Base-by-base conservation (phyloP, 2,329 filamentous ascomycete genomes). In the Calonectria fujianensis region DNA sequence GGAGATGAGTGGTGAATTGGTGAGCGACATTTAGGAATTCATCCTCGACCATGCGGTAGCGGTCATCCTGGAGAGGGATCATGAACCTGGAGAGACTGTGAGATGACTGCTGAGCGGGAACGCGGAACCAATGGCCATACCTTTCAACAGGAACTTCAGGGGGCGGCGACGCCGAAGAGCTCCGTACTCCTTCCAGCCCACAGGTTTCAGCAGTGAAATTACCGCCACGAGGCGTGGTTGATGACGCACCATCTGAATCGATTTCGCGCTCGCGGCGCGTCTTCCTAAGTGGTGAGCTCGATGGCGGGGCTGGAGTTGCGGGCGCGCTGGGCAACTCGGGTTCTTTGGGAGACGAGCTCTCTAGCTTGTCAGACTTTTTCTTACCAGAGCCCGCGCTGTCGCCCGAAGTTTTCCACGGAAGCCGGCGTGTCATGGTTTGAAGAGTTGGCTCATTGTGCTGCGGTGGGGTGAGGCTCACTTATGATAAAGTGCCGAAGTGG, bases 11-110 rank as follows among this genome's bases (percentile, higher is more conserved):
- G 0, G 94, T 96, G 84, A 95, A 96, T 3, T 88, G 86, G 68
- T 91, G 90, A 0, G 94, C 94, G 0, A 92, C 90, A 20, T 89
- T 86, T 27, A 93, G 85, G 76, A 97, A 91, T 78, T 96, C 94
- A 79, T 97, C 95, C 83, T 96, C 95, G 0, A 97, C 95, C 93
- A 96, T 96, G 80, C 94, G 93, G 84, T 91, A 96, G 70, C 85
- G 86, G 81, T 96, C 94, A 82, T 97, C 95, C n/a, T 89, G 84
- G 5, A 90, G 87, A 61, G 91, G 88, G 3, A 87, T 86, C 93
- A 96, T 96, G 82, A 88, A 88, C 37, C 91, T 92, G 69, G 24
- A 31, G 13, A 54, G 14, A 39, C 37, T 27, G 29, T 76, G 7
- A 67, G 59, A 66, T 6, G 39, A 18, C 37, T n/a, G 24, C 20